phyloP scores from a whole-genome alignment of 257 asterid species.

The Solanum sejunctum region DNA sequence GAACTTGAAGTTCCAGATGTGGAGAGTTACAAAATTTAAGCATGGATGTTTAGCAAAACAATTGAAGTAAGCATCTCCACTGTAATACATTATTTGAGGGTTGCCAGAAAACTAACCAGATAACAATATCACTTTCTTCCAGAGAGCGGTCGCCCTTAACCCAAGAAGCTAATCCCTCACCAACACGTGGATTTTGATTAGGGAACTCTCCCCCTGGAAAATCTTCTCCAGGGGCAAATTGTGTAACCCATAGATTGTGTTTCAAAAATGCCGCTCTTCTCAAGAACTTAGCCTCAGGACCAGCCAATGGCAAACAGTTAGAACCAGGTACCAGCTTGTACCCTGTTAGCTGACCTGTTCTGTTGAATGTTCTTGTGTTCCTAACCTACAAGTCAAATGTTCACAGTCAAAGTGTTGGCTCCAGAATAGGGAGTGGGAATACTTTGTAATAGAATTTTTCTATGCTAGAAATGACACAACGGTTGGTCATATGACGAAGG shows the following conservation, averaged over 20 bases:
- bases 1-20: background rate
- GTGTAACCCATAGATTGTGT: constrained; percentile 95
- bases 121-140: constrained; percentile 83
- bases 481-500: background rate
- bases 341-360: constrained; percentile 88
- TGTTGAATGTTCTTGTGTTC: constrained; percentile 80
- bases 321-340: constrained; percentile 90
- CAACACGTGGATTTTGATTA: constrained; percentile 93
- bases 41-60: background rate
- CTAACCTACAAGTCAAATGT: constrained; percentile 40
- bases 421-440: background rate
- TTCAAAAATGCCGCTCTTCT: constrained; percentile 92
- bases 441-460: background rate
- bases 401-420: background rate
- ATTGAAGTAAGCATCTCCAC: background rate
- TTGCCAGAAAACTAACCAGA: constrained; percentile 45
- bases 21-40: background rate
- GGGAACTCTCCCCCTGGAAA: constrained; percentile 99
- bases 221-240: constrained; percentile 77
- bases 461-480: background rate
- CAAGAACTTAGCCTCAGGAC: constrained; percentile 84
- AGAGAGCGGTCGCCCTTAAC: constrained; percentile 74
- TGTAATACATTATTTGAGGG: background rate
- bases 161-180: constrained; percentile 95
- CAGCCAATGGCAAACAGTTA: constrained; percentile 84